Base-by-base conservation (phyloP, 108 stramenopile species). In the Pseudonitzschia pungens region DNA sequence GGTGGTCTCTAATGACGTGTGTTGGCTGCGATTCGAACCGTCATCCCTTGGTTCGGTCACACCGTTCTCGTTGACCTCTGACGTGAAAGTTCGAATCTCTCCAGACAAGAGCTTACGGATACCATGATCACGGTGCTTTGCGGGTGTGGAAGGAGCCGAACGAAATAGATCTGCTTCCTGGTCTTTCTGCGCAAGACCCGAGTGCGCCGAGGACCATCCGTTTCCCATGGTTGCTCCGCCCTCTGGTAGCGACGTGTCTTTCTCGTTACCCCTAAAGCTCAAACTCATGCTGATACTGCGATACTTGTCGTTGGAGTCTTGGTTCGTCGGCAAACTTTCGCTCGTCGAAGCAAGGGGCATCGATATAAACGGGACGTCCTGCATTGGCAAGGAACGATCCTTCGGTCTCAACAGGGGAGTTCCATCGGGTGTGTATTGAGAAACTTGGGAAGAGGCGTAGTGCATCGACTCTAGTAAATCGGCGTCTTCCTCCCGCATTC, bases 401-500 rank as follows among this genome's bases (percentile, higher is more conserved):
- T 52, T 59, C 2, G 77, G 77, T 27, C 67, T 68, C n/a, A 72
- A 44, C n/a, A 64, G 16, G 10, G 77, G 77, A 31, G 77, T 78
- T 16, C 70, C 77, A n/a, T 70, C 77, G 15, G 77, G 72, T 11
- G 77, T 72, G 50, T 78, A 78, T 44, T 78, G 77, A n/a, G 77
- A 78, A 16, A 78, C 77, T 50, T 78, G 67, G 9, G 77, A 78
- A 1, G 77, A 52, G 10, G 71, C 77, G 68, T 78, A 74, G 45
- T 80, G 83, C 71, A 84, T 84, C 41, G 58, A 48, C 40, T 84
- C 83, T 56, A 84, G 42, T 22, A 84, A 45, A 31, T 84, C 79
- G n/a, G 83, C 83, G 74, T 84, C 83, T 71, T 80, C 75, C 48
- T 79, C 79, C 42, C 83, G 51, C 79, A 84, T 79, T 28, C 79